Evolutionary conservation across 2,329 filamentous ascomycete species (phyloP).

Genomic region (Penicillium concentricum): DNA sequence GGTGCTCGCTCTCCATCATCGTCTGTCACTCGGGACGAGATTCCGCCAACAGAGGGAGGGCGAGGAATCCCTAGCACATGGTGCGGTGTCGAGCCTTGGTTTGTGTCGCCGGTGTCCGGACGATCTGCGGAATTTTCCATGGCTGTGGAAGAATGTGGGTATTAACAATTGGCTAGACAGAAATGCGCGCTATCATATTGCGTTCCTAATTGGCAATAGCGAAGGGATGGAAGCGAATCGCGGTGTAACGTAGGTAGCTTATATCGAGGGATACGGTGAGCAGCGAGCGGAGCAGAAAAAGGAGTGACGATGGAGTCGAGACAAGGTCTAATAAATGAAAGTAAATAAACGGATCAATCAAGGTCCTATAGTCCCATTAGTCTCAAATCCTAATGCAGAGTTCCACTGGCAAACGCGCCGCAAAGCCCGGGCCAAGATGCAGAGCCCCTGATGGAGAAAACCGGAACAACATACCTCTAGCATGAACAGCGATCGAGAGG

Average conservation of each 20-base stretch:
- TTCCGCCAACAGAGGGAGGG: slow-evolving; percentile 45
- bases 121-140: slow-evolving; percentile 27
- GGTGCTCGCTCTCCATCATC: slow-evolving; percentile 51
- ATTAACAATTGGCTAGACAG: slow-evolving; percentile 11
- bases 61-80: slow-evolving; percentile 54
- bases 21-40: slow-evolving; percentile 72
- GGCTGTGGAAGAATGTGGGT: slow-evolving; percentile 5
- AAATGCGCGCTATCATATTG: slow-evolving; percentile 25
- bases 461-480: slow-evolving; percentile 11
- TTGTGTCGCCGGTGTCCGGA: slow-evolving; percentile 44
- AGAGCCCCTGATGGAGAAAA: slow-evolving; percentile 20
- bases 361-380: slow-evolving; percentile 10
- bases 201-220: slow-evolving; percentile 4
- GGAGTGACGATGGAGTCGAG: slow-evolving; percentile 11
- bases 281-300: slow-evolving; percentile 4
- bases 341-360: slow-evolving; percentile 6
- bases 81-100: slow-evolving; percentile 38
- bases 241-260: neutral
- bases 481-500: slow-evolving; percentile 6
- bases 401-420: slow-evolving; percentile 12
- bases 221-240: slow-evolving; percentile 4
- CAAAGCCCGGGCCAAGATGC: slow-evolving; percentile 10
- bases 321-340: slow-evolving; percentile 8
- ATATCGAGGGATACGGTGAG: neutral
- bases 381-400: neutral